Base-by-base conservation (phyloP, 2,329 filamentous ascomycete genomes). In the Colletotrichum sansevieriae region DNA sequence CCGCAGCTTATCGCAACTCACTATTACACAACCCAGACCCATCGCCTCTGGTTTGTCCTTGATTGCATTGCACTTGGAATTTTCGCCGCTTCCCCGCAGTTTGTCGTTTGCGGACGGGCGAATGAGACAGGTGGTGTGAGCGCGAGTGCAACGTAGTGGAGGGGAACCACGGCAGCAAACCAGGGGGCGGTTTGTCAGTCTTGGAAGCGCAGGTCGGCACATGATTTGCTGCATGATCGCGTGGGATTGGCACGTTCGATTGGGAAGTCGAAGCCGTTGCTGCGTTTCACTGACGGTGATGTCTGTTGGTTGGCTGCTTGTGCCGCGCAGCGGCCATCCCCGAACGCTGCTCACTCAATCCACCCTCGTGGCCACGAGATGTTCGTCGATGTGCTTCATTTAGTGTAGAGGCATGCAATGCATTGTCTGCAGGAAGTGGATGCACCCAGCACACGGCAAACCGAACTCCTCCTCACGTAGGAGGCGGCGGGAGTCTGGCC, bases 41-140 rank as follows among this genome's bases (percentile, higher is more conserved):
- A 15, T 33, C 56, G 37, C 18, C 18, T 37, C 25, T 46, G 20
- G 60, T 11, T 6, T 57, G 46, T 25, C 29, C 47, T 55, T 35
- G 56, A 29, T 46, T 58, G 65, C 60, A 41, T 41, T 25, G 47
- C 41, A 13, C 44, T 55, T 60, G 65, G 47, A 44, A 61, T 62
- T 51, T 51, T 61, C 55, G 62, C 61, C 62, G 59, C 62, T 65
- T 60, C 65, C 65, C 65, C 65, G 65, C 65, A 65, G 62, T 56
- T 61, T n/a, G 46, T 33, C 39, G 35, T 47, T 44, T 33, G 55
- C 63, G 56, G 22, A 49, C 18, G 65, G 65, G 37, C 65, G 52
- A 68, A 68, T 68, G 47, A 60, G 62, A 68, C 55, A 55, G 39
- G 25, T 47, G 59, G 49, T 18, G 43, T 29, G 65, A 58, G 49